Conservation (phyloP, 495 filamentous ascomycete genomes). For the Penicillium chermesinum region DNA sequence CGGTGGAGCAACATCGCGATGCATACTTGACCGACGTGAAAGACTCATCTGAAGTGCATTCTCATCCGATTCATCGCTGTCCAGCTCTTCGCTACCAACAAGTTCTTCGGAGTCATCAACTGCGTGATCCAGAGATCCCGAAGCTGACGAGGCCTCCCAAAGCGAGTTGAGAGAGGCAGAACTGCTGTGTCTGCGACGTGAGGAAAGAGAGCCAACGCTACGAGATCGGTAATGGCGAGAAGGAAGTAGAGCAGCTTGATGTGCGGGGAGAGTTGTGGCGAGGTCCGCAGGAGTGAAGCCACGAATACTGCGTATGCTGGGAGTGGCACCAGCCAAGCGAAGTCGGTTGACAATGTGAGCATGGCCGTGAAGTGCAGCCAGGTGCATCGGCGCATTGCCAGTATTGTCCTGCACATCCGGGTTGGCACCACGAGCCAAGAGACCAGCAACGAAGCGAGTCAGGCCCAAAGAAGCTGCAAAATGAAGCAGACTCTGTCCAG, state of each 20-base stretch:
- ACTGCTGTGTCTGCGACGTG: conserved; percentile 62
- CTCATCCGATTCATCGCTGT: conserved; percentile 36
- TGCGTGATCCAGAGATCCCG: conserved; percentile 36
- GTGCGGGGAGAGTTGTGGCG: conserved; percentile 54
- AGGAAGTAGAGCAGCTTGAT: conserved; percentile 51
- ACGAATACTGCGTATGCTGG: conserved; percentile 61
- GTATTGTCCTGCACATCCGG: conserved; percentile 70
- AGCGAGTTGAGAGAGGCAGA: conserved; percentile 58
- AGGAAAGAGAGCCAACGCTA: conserved; percentile 49
- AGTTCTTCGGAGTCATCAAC: conserved; percentile 39
- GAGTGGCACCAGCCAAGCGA: conserved; percentile 66
- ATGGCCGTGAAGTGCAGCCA: conserved; percentile 74
- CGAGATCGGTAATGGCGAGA: conserved; percentile 52
- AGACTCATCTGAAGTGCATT: conserved; percentile 38
- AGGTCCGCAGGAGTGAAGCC: conserved; percentile 72
- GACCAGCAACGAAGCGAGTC: conserved; percentile 70
- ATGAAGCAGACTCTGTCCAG: conserved; percentile 79
- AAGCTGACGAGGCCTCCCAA: conserved; percentile 50
- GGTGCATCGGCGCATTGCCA: conserved; percentile 79
- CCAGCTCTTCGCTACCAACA: conserved; percentile 35
- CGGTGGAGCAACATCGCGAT: conserved; percentile 30
- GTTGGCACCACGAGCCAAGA: conserved; percentile 75
- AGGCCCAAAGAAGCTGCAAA: conserved; percentile 72
- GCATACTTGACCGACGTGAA: conserved; percentile 41
- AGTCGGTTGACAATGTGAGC: conserved; percentile 71